A percentile compares a stretch with the other conserved stretches of the same genome.
Conservation (phyloP, 2,329 filamentous ascomycete genomes). For the Emericellopsis atlantica region DNA sequence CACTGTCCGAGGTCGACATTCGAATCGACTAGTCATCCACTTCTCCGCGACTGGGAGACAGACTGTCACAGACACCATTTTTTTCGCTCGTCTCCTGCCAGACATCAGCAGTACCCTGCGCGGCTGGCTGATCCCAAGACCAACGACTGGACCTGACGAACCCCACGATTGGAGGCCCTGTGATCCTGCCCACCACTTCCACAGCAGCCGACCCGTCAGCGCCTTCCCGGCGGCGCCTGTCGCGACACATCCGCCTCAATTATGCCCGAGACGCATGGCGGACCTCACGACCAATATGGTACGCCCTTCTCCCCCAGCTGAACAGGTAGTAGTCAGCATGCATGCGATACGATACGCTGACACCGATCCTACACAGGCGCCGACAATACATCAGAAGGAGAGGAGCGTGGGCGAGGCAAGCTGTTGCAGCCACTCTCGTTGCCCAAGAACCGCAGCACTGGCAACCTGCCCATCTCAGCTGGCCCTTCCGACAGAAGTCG, state of each 20-base stretch:
- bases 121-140: no score
- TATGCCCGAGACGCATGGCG: conserved; percentile 30
- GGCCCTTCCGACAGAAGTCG: conserved; percentile 44
- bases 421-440: conserved; percentile 32
- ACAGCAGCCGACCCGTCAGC: background rate
- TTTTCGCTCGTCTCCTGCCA: no score
- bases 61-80: no score
- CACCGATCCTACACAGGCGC: conserved; percentile 11
- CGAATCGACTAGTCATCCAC: no score
- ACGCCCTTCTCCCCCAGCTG: conserved; percentile 4
- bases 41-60: no score
- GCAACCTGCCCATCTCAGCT: conserved; percentile 38
- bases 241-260: conserved; percentile 14
- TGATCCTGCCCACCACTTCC: background rate
- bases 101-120: no score
- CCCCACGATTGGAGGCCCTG: background rate
- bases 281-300: conserved; percentile 24
- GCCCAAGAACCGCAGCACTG: conserved; percentile 54
- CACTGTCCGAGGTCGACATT: no score
- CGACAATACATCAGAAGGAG: conserved; percentile 18
- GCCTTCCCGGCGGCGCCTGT: background rate
- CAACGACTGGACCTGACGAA: no score
- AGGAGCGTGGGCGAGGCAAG: conserved; percentile 29
- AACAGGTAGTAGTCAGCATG: conserved; percentile 9
- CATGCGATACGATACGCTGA: conserved; percentile 2